Conservation (phyloP, 768 basidiomycete species). For the Sarcodon aspratus region DNA sequence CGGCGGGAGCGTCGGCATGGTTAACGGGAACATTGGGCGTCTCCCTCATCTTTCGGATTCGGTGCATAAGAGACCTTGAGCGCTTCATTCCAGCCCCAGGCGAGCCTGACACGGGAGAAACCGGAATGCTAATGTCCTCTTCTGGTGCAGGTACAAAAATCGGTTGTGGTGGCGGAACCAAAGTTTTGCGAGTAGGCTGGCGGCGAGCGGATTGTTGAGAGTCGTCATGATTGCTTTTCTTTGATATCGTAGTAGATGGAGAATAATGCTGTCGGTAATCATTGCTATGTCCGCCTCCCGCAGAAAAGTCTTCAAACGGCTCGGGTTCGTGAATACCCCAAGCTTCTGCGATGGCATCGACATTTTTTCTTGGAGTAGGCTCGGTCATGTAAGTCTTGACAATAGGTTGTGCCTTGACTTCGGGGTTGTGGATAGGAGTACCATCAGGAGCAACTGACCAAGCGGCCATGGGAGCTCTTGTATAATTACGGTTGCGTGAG, state of each 20-base stretch:
- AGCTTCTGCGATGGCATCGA: constrained; percentile 83
- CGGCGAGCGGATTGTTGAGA: constrained; percentile 14
- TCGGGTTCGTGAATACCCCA: constrained; percentile 93
- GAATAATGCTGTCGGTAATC: constrained; percentile 33
- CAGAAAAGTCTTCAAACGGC: constrained; percentile 83
- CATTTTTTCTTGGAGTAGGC: constrained; percentile 64
- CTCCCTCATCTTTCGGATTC: constrained; percentile 83
- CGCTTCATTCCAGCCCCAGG: constrained; percentile 46
- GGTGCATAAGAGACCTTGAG: constrained; percentile 76
- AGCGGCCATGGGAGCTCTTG: constrained; percentile 75
- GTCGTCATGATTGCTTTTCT: constrained; percentile 28
- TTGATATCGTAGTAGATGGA: constrained; percentile 37
- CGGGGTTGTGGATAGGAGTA: constrained; percentile 31
- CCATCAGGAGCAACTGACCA: constrained; percentile 37
- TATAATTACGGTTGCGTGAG: constrained; percentile 73
- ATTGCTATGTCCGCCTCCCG: constrained; percentile 48
- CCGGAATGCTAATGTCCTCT: constrained; percentile 12
- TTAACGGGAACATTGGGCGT: constrained; percentile 71
- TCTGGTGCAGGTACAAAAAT: constrained; percentile 57
- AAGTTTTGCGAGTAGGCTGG: constrained; percentile 28
- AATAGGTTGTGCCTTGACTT: constrained; percentile 23
- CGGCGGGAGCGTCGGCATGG: constrained; percentile 28
- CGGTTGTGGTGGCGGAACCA: constrained; percentile 72
- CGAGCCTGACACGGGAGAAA: constrained; percentile 31
- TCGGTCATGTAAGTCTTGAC: constrained; percentile 12